phyloP scores from a whole-genome alignment of 768 basidiomycete species.

The Lentinula lateritia region DNA sequence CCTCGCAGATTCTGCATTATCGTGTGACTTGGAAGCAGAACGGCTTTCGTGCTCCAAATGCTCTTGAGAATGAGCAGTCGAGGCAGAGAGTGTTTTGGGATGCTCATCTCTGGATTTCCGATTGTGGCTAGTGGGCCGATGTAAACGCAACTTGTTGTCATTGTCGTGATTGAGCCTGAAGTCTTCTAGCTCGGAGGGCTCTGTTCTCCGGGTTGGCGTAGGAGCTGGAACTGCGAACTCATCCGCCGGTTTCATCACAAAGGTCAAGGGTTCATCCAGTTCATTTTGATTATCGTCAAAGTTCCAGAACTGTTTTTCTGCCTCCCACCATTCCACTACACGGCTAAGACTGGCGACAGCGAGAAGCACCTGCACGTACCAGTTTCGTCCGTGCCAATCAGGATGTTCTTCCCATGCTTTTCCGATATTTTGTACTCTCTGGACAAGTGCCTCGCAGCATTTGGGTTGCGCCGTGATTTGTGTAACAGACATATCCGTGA shows the following conservation, averaged over 20 bases:
- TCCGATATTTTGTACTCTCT: slow-evolving; percentile 87
- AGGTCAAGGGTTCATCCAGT: slow-evolving; percentile 85
- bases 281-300: slow-evolving; percentile 91
- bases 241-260: slow-evolving; percentile 86
- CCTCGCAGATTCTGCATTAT: slow-evolving; percentile 70
- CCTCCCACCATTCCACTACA: slow-evolving; percentile 99
- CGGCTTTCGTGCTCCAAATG: slow-evolving; percentile 29
- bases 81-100: slow-evolving; percentile 38
- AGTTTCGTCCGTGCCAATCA: slow-evolving; percentile 95
- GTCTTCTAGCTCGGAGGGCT: slow-evolving; percentile 36
- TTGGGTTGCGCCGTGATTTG: slow-evolving; percentile 85
- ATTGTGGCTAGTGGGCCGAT: slow-evolving; percentile 43
- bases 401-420: slow-evolving; percentile 97
- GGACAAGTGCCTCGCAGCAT: slow-evolving; percentile 79
- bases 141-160: slow-evolving; percentile 43
- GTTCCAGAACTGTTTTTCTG: slow-evolving; percentile 99
- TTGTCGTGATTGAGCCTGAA: slow-evolving; percentile 50
- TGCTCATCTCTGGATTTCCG: slow-evolving; percentile 57
- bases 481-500: slow-evolving; percentile 82
- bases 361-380: slow-evolving; percentile 96
- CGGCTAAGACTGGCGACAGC: slow-evolving; percentile 94
- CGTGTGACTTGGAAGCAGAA: slow-evolving; percentile 40
- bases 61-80: slow-evolving; percentile 16
- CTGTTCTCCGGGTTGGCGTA: slow-evolving; percentile 30
- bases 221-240: slow-evolving; percentile 36